Conservation (phyloP, 2,329 filamentous ascomycete genomes). For the Paecilomyces sp. region DNA sequence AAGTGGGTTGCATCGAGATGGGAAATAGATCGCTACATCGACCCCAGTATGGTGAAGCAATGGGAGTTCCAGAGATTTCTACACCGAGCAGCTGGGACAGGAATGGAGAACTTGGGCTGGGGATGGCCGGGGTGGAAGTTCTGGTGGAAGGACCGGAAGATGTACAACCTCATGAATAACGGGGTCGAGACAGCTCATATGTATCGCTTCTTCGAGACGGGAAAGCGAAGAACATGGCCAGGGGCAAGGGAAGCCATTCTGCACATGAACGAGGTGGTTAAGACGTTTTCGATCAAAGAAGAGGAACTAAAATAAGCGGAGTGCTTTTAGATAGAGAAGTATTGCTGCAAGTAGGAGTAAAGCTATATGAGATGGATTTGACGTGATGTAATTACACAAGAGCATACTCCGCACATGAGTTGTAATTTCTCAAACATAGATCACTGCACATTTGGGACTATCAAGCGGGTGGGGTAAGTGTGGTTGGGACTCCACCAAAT, state of each 20-base stretch:
- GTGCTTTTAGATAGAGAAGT: background rate
- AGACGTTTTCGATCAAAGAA: background rate
- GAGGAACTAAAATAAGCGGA: background rate
- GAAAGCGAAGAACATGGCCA: conserved; percentile 34
- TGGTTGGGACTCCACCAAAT: no score
- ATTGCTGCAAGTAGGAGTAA: background rate
- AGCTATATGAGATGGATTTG: no score
- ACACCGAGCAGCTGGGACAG: conserved; percentile 37
- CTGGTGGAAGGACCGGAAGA: conserved; percentile 31
- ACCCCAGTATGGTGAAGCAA: conserved; percentile 17
- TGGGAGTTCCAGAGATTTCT: conserved; percentile 34
- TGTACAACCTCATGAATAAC: conserved; percentile 33
- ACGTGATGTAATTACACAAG: no score
- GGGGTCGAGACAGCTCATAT: conserved; percentile 37
- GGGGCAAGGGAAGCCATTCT: conserved; percentile 23
- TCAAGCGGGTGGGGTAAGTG: no score
- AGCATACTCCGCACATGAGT: no score
- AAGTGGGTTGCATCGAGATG: conserved; percentile 15
- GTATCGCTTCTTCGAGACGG: conserved; percentile 37
- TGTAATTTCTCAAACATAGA: no score
- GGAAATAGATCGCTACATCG: background rate
- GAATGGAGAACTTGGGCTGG: conserved; percentile 37
- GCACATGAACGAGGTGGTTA: background rate
- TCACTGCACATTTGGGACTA: no score
- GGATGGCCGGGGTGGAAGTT: conserved; percentile 35